Percentiles rank a stretch among this genome's conserved stretches.
These are phyloP conservation scores for Rhynchosporium secalis DNA, from an alignment of 2,329 filamentous ascomycete genomes.

Conservation along the genomic window DNA sequence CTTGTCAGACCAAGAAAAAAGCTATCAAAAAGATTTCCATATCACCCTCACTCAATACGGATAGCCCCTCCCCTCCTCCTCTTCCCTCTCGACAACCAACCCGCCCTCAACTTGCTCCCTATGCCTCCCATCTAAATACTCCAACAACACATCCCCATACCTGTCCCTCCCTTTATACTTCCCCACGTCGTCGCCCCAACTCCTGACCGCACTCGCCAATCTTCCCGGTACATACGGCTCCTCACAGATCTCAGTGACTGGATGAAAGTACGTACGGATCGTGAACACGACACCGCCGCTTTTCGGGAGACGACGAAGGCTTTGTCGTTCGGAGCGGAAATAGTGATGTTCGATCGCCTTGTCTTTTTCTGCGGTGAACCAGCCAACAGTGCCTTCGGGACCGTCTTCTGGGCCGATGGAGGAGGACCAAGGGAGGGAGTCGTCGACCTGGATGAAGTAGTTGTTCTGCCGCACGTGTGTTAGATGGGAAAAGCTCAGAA, in stretches of 20 bases:
- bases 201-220: constrained; percentile 74
- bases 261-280: constrained; percentile 64
- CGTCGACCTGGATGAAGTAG: constrained; percentile 87
- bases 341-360: constrained; percentile 70
- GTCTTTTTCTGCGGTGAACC: constrained; percentile 76
- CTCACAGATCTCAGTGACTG: constrained; percentile 53
- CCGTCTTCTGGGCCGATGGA: constrained; percentile 75
- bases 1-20: background rate
- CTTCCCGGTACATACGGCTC: constrained; percentile 76
- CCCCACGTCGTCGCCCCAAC: constrained; percentile 77
- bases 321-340: constrained; percentile 70
- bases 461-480: constrained; percentile 59
- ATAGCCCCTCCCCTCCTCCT: constrained; percentile 58
- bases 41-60: constrained; percentile 46
- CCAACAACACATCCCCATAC: constrained; percentile 71
- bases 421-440: constrained; percentile 70
- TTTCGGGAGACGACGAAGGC: constrained; percentile 57
- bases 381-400: constrained; percentile 55
- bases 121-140: constrained; percentile 75
- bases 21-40: background rate
- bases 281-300: constrained; percentile 59
- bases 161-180: constrained; percentile 76
- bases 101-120: constrained; percentile 69
- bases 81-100: constrained; percentile 60
- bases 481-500: constrained; percentile 19